Base-by-base conservation (phyloP, 257 asterid genomes). In the Solanum lycopersicoides region DNA sequence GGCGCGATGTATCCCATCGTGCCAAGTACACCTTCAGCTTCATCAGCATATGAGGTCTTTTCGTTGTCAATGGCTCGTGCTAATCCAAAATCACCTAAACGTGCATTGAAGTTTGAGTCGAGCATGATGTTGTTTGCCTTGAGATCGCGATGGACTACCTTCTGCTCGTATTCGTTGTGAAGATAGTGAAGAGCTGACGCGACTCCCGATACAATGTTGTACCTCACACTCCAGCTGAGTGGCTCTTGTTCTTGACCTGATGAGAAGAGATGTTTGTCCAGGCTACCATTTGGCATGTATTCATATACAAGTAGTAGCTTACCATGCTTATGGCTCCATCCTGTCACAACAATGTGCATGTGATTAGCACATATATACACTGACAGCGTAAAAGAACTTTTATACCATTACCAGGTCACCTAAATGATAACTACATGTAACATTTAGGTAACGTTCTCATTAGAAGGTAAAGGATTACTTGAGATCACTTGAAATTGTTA, bases 121-220 rank as follows among this genome's bases (percentile, higher is more conserved):
- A 92, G 90, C 93, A 92, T 92, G 10, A 91, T 90, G 89, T 91
- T 92, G 87, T 89, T 92, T 30, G 91, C 91, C 71, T 91, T 91
- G 28, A 92, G 90, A 74, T 92, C 92, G 5, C 90, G 89, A 88
- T 90, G 93, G 1, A 91, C 88, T 39, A 91, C 93, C 56, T 6
- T 87, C 20, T 88, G 93, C 65, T 90, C 94, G 1, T 87, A 91
- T 63, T 92, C 94, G 0, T 91, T 68, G 76, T 92, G 94, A 5
- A 91, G 89, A 85, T 91, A 89, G 74, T 89, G 91, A n/a, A 91
- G 69, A 39, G 91, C 91, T 2, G 91, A 91, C 5, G 91, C 90
- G 6, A 91, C 90, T 3, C 90, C 93, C 0, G 88, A 87, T 9
- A 88, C 72, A 37, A 88, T 84, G 32, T 91, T 89, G 84, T 83